These are phyloP conservation scores for Mucor piriformis DNA, from an alignment of 371 early-diverging fungal species.

Conservation along the genomic window DNA sequence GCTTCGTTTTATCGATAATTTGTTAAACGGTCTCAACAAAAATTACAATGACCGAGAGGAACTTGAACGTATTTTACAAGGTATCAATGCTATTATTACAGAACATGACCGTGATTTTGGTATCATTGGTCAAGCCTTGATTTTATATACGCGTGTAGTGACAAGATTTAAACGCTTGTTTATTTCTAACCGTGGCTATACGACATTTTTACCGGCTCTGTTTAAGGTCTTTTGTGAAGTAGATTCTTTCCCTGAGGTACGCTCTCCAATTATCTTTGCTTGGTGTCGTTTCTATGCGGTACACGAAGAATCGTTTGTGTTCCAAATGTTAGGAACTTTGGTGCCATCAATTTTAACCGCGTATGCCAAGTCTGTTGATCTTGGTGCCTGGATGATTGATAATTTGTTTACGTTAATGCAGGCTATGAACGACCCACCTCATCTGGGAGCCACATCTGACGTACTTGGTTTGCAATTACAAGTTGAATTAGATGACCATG, in stretches of 20 bases:
- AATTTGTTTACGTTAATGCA: constrained; percentile 48
- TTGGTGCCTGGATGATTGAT: constrained; percentile 52
- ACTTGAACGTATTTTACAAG: constrained; percentile 58
- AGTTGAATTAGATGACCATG: constrained; percentile 54
- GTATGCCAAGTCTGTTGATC: constrained; percentile 29
- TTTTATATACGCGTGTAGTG: constrained; percentile 59
- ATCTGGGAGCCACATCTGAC: constrained; percentile 45
- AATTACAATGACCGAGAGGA: constrained; percentile 61
- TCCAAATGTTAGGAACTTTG: constrained; percentile 68
- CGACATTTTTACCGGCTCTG: constrained; percentile 58
- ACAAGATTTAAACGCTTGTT: constrained; percentile 64
- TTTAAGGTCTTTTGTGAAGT: constrained; percentile 69
- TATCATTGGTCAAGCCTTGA: constrained; percentile 59
- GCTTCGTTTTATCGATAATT: constrained; percentile 58
- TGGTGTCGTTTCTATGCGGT: constrained; percentile 67
- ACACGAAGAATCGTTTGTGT: constrained; percentile 70
- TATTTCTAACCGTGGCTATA: constrained; percentile 62
- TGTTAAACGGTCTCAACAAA: constrained; percentile 59
- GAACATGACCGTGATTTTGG: constrained; percentile 59
- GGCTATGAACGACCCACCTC: constrained; percentile 50
- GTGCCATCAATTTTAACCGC: constrained; percentile 60
- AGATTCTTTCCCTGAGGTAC: constrained; percentile 39
- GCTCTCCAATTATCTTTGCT: constrained; percentile 59
- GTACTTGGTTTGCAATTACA: constrained; percentile 51
- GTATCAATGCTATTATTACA: constrained; percentile 60